phyloP scores from a whole-genome alignment of 352 stramenopile species.

The Phytophthora ohioensis region DNA sequence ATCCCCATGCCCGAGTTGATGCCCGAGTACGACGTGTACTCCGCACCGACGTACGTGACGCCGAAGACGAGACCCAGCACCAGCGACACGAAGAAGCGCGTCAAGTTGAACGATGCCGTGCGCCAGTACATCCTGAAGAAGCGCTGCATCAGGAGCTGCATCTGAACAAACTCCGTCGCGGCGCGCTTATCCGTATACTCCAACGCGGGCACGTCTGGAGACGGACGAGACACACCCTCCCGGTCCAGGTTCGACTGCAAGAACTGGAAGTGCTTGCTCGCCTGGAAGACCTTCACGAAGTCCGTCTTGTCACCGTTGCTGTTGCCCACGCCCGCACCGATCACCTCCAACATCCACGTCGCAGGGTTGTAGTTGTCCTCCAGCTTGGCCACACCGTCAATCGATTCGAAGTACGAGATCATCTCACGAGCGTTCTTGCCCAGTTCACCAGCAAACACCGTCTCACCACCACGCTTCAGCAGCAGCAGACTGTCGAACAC shows the following conservation, averaged over 20 bases:
- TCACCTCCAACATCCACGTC: slow-evolving; percentile 41
- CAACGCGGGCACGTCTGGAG: too few species aligned
- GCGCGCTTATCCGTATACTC: too few species aligned
- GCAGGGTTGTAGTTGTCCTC: slow-evolving; percentile 82
- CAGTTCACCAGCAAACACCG: too few species aligned
- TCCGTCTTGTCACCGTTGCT: slow-evolving; percentile 41
- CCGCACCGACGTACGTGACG: slow-evolving; percentile 21
- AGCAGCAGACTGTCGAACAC: slow-evolving; percentile 35
- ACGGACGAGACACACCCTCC: slow-evolving; percentile 39
- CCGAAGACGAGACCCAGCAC: slow-evolving; percentile 33
- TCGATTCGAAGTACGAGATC: not conserved
- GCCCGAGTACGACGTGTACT: slow-evolving; percentile 33
- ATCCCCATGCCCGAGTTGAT: slow-evolving; percentile 47
- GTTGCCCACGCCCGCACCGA: slow-evolving; percentile 54
- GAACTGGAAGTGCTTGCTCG: slow-evolving; percentile 33
- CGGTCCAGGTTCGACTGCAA: slow-evolving; percentile 43
- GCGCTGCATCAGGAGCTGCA: slow-evolving; percentile 20
- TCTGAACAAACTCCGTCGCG: slow-evolving; percentile 35
- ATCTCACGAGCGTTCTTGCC: too few species aligned
- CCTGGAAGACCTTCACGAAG: slow-evolving; percentile 44
- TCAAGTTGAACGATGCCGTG: slow-evolving; percentile 38
- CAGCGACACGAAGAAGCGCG: slow-evolving; percentile 50
- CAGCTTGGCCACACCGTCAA: slow-evolving; percentile 53
- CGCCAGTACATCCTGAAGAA: slow-evolving; percentile 82
- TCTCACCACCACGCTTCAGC: slow-evolving; percentile 40